These are phyloP conservation scores for Corymbia calophylla DNA, from an alignment of 441 rosid species.

Conservation along the genomic window DNA sequence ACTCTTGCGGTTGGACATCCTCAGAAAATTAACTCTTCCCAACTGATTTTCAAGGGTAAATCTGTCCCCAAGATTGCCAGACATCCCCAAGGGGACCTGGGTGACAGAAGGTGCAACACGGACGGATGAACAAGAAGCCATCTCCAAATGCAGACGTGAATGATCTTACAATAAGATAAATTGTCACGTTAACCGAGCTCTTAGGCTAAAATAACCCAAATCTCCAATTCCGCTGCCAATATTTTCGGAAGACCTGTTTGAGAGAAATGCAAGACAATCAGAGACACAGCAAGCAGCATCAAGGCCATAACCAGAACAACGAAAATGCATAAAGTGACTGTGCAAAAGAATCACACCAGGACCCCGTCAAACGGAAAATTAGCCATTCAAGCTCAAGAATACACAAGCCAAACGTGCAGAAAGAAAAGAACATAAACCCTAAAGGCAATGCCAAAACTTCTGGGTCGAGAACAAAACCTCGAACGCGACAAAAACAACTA, in stretches of 20 bases:
- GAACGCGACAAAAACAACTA: background rate
- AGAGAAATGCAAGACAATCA: background rate
- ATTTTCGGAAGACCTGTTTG: background rate
- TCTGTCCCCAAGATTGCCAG: constrained; percentile 62
- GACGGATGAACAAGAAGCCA: constrained; percentile 53
- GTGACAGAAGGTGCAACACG: constrained; percentile 40
- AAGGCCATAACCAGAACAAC: background rate
- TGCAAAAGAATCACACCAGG: background rate
- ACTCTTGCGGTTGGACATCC: constrained; percentile 29
- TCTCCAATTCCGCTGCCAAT: background rate
- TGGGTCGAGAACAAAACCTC: background rate
- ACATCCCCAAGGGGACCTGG: constrained; percentile 30
- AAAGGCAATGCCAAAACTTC: background rate
- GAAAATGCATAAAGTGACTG: background rate
- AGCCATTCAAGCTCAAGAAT: background rate
- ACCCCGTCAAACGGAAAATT: background rate
- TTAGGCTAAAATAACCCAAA: background rate
- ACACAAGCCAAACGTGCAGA: background rate
- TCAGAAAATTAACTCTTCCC: constrained; percentile 35
- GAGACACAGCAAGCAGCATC: background rate
- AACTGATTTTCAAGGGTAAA: constrained; percentile 32
- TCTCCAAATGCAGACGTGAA: constrained; percentile 4
- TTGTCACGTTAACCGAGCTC: background rate
- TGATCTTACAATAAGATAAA: background rate
- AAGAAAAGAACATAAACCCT: background rate